Percentiles rank a stretch among this genome's conserved stretches.
Evolutionary conservation across 257 asterid genomes (phyloP).

Genomic region (Verbascum thapsus): DNA sequence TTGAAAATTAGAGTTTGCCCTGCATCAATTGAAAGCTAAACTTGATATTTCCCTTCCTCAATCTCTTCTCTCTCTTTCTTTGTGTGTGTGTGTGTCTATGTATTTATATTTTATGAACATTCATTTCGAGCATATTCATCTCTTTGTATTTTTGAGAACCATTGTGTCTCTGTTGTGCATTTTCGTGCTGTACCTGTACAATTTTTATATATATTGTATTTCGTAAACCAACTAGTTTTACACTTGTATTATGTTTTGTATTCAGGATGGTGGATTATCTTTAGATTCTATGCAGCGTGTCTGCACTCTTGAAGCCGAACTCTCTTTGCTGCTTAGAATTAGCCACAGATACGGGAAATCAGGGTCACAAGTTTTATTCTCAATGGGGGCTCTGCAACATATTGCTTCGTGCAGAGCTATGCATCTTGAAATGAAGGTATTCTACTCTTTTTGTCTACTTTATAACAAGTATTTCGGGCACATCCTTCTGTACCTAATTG

Average conservation of each 20-base stretch:
- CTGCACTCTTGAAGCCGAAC: constrained; percentile 88
- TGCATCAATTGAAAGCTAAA: too few relatives aligned
- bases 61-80: too few relatives aligned
- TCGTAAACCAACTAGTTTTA: constrained; percentile 6
- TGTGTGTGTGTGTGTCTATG: too few relatives aligned
- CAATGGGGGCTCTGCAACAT: constrained; percentile 87
- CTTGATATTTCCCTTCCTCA: too few relatives aligned
- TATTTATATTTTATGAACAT: too few relatives aligned
- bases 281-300: constrained; percentile 86
- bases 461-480: constrained; percentile 7
- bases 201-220: neutral
- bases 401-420: constrained; percentile 75
- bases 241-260: constrained; percentile 20
- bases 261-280: constrained; percentile 77
- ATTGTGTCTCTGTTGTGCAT: neutral
- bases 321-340: constrained; percentile 76
- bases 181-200: neutral
- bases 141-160: too few relatives aligned
- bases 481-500: constrained; percentile 3
- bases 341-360: constrained; percentile 89
- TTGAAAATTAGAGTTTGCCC: too few relatives aligned
- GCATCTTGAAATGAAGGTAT: constrained; percentile 73
- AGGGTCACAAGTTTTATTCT: constrained; percentile 84
- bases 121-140: too few relatives aligned
- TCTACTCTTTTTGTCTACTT: constrained; percentile 12